A percentile compares a stretch with the other conserved stretches of the same genome.
Evolutionary conservation across 2,329 filamentous ascomycete species (phyloP).

Genomic region (Venturia nashicola): DNA sequence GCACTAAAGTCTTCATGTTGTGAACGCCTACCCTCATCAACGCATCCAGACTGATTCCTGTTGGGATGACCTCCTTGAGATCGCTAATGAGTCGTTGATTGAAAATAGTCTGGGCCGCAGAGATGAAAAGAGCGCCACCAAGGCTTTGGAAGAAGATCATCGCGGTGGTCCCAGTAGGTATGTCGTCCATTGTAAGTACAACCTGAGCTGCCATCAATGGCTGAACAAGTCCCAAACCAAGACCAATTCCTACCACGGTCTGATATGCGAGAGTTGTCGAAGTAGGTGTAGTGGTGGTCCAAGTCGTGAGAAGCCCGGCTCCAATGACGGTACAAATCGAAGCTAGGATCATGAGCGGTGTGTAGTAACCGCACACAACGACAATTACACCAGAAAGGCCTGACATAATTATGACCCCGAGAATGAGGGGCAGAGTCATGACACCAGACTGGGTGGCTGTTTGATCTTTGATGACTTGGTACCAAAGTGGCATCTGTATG

Average conservation of each 20-base stretch:
- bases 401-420: slow-evolving; percentile 5
- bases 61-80: neutral
- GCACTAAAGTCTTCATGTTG: neutral
- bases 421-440: slow-evolving; percentile 2
- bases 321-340: slow-evolving; percentile 24
- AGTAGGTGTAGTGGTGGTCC: slow-evolving; percentile 10
- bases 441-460: slow-evolving; percentile 5
- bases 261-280: slow-evolving; percentile 28
- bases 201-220: slow-evolving; percentile 12
- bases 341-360: slow-evolving; percentile 22
- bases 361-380: slow-evolving; percentile 26
- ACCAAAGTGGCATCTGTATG: slow-evolving; percentile 13
- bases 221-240: slow-evolving; percentile 14
- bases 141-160: slow-evolving; percentile 10
- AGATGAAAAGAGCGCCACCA: slow-evolving; percentile 11
- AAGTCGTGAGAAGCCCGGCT: slow-evolving; percentile 25
- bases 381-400: slow-evolving; percentile 22
- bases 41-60: neutral
- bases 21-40: slow-evolving; percentile 6
- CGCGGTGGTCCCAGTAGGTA: slow-evolving; percentile 7
- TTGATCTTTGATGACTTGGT: slow-evolving; percentile 7
- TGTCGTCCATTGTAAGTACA: slow-evolving; percentile 11
- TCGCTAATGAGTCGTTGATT: neutral
- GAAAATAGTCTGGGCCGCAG: slow-evolving; percentile 11
- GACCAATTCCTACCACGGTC: slow-evolving; percentile 13